Evolutionary conservation across 2,329 filamentous ascomycete genomes (phyloP), one percentile per base, ranked within the genome.

Genomic region (Colletotrichum higginsianum): DNA sequence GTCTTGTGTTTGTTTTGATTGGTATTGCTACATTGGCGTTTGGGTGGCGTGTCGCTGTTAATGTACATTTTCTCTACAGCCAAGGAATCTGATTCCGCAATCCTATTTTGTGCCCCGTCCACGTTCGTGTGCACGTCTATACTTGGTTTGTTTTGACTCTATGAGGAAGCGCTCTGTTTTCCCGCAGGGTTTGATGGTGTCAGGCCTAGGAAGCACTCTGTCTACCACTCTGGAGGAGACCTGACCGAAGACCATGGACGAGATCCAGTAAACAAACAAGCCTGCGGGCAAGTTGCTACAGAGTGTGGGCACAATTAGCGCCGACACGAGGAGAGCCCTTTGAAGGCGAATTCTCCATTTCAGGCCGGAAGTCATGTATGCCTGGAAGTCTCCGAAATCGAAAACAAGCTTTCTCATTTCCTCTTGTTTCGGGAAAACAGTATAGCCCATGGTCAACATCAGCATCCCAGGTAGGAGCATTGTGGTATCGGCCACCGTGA

Each of bases 401-500:
- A 73, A 61, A 12, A 70, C 38, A 12, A 70, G 16, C 4, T 49
- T 40, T 38, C 61, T 56, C 35, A 66, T 57, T 11, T 46, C 42
- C 16, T 40, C 15, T 57, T 21, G 44, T 12, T 49, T 46, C n/a
- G 71, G 71, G 12, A 44, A 61, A 13, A 56, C 42, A 3, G 35
- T 16, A 26, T 46, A 62, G 1, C 60, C 35, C 67, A 73, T 66
- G 2, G 61, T 61, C 9, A 40, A 30, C 56, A 65, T 56, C 12
- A 69, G 61, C 13, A 67, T 46, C 2, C 30, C 38, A n/a, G 3
- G 89, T 87, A 0, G 90, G 82, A 38, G 84, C 77, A 67, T 84
- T 81, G 67, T 84, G 85, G 89, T 87, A 71, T 90, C 89, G 42
- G 85, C 79, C 40, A 77, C 84, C 8, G 85, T 86, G 30, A 90